These are phyloP conservation scores for Apiospora pterosperma DNA, from an alignment of 2,329 filamentous ascomycete species.

Conservation along the genomic window DNA sequence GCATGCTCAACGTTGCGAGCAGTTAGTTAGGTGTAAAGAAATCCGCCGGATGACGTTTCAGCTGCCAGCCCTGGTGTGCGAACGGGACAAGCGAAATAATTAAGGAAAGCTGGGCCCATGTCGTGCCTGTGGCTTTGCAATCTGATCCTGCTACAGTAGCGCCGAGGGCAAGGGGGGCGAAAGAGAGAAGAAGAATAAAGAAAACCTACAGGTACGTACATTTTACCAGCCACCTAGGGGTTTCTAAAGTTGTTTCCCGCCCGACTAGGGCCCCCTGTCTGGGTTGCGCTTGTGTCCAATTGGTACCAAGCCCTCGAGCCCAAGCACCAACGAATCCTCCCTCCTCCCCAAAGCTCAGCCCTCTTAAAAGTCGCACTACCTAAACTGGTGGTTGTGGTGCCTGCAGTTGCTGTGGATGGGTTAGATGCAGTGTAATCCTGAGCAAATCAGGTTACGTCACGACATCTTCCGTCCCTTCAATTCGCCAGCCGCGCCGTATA, in stretches of 20 bases:
- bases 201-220: background rate
- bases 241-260: slow-evolving; percentile 1
- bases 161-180: background rate
- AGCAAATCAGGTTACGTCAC: background rate
- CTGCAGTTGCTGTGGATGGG: background rate
- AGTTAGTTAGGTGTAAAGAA: background rate
- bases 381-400: background rate
- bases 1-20: background rate
- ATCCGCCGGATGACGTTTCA: slow-evolving; percentile 3
- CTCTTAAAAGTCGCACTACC: background rate
- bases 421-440: background rate
- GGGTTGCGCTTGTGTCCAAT: background rate
- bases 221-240: background rate
- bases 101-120: background rate
- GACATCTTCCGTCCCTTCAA: background rate
- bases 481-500: background rate
- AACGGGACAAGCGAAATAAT: background rate
- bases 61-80: background rate
- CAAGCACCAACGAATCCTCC: background rate
- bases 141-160: slow-evolving; percentile 3
- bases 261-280: background rate
- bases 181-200: background rate
- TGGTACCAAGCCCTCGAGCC: background rate
- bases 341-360: background rate
- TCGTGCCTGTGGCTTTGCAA: background rate